Percentiles rank a stretch among this genome's conserved stretches.
Conservation (phyloP, 306 rosid genomes). For the Fragaria vesca region DNA sequence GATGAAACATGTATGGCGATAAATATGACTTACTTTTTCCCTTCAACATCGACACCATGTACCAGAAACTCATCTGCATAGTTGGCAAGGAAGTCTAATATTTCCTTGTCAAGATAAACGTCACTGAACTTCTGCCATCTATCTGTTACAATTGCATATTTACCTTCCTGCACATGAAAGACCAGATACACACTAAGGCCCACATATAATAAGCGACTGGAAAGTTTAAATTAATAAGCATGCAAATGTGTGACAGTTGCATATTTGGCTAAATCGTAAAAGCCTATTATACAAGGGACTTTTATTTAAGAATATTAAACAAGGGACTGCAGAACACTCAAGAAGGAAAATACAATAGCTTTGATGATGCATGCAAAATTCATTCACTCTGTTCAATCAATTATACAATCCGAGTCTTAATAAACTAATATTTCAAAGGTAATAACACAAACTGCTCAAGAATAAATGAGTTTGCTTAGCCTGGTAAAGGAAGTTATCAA, state of each 20-base stretch:
- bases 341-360: background rate
- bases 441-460: background rate
- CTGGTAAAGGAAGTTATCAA: background rate
- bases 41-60: constrained; percentile 98
- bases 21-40: constrained; percentile 65
- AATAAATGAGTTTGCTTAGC: background rate
- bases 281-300: background rate
- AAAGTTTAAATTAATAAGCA: background rate
- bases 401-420: background rate
- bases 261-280: background rate
- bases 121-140: constrained; percentile 97
- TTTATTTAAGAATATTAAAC: too few relatives aligned
- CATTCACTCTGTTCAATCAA: background rate
- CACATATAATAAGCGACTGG: background rate
- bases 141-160: constrained; percentile 88
- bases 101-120: constrained; percentile 54
- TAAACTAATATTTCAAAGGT: background rate
- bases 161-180: constrained; percentile 59
- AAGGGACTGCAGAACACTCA: background rate
- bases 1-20: background rate
- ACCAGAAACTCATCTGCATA: constrained; percentile 93
- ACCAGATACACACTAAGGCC: background rate
- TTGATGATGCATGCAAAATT: background rate
- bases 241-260: background rate
- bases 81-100: constrained; percentile 69